Evolutionary conservation across 1,139 yeast species (phyloP).

Genomic region (Debaryomyces sp.): DNA sequence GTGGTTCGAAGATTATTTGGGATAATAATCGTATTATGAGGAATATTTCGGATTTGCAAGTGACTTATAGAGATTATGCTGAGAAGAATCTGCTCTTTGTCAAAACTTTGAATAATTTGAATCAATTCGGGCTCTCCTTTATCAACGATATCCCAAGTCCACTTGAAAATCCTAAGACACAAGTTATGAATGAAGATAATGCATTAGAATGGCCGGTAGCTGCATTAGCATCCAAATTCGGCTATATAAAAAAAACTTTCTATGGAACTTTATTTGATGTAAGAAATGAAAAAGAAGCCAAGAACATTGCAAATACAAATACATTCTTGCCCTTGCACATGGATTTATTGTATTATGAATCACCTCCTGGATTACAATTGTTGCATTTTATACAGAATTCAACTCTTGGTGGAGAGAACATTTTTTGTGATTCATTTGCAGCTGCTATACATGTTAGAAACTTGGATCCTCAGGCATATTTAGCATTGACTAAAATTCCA

Average conservation of each 20-base stretch:
- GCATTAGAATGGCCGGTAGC: constrained; percentile 43
- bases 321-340: constrained; percentile 74
- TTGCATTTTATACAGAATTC: constrained; percentile 68
- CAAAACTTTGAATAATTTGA: constrained; percentile 49
- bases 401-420: constrained; percentile 69
- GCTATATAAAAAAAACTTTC: constrained; percentile 72
- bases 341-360: constrained; percentile 79
- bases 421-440: constrained; percentile 74
- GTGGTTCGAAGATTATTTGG: constrained; percentile 47
- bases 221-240: constrained; percentile 60
- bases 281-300: constrained; percentile 57
- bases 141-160: constrained; percentile 55
- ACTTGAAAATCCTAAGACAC: constrained; percentile 12
- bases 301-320: constrained; percentile 73
- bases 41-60: constrained; percentile 23
- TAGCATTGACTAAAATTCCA: constrained; percentile 65
- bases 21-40: constrained; percentile 21
- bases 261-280: constrained; percentile 79
- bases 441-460: constrained; percentile 61
- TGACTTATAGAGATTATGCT: constrained; percentile 49
- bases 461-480: constrained; percentile 63
- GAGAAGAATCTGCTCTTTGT: constrained; percentile 36
- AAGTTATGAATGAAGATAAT: constrained; percentile 32
- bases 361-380: constrained; percentile 82
- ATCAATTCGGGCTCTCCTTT: constrained; percentile 61